Conservation (phyloP, 2,329 filamentous ascomycete species). For the Xylaria sp. region DNA sequence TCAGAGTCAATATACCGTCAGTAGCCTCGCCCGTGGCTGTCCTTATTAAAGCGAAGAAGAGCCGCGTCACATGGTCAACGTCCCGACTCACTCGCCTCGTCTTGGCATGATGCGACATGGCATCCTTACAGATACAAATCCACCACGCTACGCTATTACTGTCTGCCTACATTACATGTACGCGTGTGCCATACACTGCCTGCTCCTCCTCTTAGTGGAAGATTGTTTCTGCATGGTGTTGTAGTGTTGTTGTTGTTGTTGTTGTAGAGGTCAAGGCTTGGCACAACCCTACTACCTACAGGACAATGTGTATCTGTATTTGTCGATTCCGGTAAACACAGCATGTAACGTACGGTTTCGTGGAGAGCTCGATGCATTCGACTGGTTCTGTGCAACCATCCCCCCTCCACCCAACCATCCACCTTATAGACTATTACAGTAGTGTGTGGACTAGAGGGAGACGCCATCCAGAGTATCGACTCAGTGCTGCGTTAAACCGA, state of each 20-base stretch:
- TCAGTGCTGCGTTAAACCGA: background rate
- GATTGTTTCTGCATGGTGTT: background rate
- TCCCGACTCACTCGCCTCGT: conserved; percentile 30
- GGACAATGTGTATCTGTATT: no score
- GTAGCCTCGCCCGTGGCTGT: conserved; percentile 31
- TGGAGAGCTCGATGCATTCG: no score
- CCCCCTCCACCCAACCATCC: background rate
- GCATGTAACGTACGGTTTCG: background rate
- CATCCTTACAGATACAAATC: background rate
- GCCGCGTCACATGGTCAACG: conserved; percentile 35
- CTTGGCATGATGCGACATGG: conserved; percentile 32
- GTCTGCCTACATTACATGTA: no score
- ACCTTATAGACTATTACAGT: conserved; percentile 20
- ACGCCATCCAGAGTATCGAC: conserved; percentile 1
- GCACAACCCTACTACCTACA: background rate
- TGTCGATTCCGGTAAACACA: no score
- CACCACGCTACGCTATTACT: no score
- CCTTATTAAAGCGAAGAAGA: conserved; percentile 43
- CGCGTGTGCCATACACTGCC: background rate
- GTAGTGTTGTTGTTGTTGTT: no score
- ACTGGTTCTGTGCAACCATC: no score
- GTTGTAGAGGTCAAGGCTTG: background rate
- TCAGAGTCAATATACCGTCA: conserved; percentile 23
- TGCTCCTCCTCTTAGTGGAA: conserved; percentile 11
- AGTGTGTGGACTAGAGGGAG: conserved; percentile 7